Base-by-base conservation (phyloP, 148 eudicot genomes). In the Spergularia marina region DNA sequence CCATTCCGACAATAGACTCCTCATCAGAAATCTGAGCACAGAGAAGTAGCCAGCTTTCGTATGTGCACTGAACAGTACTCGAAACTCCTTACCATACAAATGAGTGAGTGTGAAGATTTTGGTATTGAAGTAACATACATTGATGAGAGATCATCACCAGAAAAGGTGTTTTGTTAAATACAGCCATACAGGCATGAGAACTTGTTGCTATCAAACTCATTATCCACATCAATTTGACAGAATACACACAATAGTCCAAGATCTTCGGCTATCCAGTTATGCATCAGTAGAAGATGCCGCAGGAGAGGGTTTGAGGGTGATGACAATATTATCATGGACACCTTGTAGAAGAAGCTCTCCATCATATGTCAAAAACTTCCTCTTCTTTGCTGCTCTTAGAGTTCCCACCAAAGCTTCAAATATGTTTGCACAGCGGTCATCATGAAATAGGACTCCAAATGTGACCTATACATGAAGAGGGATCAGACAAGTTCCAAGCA, bases 341-440 rank as follows among this genome's bases (percentile, higher is more conserved):
- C 99, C 98, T 85, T 96, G 99, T 64, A 96, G 86, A 17, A 96
- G 86, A 9, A 96, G 84, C 64, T 96, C 99, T 30, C 98, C 99
- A 10, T 96, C 98, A 54, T 90, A 96, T 1, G 98, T 76, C 73
- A 96, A 20, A 12, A 91, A 18, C 47, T 96, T 92, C 23, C 98
- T 89, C 77, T 83, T 96, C 87, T 96, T 96, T 16, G 98, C 99
- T 1, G 99, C 99, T 83, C 99, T 87, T 68, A 96, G 69, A 7
- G 99, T 96, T 59, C 99, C 99, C 18, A 96, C 99, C 58, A 96
- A 82, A 47, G 99, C 99, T 82, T 96, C 99, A 71, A 96, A 96
- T 80, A 96, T 92, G 85, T 92, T 92, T 67, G 99, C 97, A 63
- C 99, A 96, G 49, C 86, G 88, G 67, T 96, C 99, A 74, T 96